Conservation (phyloP, 2,329 filamentous ascomycete genomes). For the Seiridium unicorne region DNA sequence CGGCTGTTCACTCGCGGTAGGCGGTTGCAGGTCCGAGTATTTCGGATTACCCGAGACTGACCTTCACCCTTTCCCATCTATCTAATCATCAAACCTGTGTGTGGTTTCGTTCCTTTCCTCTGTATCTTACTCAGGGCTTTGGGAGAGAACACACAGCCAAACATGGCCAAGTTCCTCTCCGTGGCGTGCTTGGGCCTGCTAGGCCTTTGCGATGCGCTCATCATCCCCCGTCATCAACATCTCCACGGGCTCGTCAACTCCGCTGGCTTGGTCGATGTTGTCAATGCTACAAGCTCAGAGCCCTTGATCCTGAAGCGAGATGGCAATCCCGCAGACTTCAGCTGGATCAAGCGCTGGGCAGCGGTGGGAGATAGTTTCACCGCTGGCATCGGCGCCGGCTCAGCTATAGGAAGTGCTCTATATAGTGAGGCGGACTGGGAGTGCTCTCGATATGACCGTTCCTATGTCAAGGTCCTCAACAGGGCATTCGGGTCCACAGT, state of each 20-base stretch:
- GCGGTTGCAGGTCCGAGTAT: no score
- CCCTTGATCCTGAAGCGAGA: conserved; percentile 17
- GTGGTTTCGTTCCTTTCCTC: no score
- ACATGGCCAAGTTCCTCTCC: no score
- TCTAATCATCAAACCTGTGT: no score
- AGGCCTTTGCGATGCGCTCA: no score
- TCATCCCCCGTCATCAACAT: no score
- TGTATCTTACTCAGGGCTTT: no score
- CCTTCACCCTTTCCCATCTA: no score
- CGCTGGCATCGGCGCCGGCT: conserved; percentile 32
- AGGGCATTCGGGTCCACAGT: conserved; percentile 11
- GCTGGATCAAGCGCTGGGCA: conserved; percentile 29
- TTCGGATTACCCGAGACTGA: no score
- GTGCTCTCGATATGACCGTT: not conserved
- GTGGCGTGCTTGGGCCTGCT: no score
- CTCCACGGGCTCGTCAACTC: not conserved
- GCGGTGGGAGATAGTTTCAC: conserved; percentile 36
- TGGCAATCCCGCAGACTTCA: conserved; percentile 15
- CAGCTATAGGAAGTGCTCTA: conserved; percentile 15
- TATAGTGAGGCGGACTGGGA: not conserved
- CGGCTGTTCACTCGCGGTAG: no score
- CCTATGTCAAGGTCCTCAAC: not conserved
- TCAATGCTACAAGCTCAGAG: conserved; percentile 12
- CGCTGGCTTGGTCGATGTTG: not conserved
- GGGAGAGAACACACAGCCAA: no score